These are phyloP conservation scores for Xerocomus spinulosus DNA, from an alignment of 768 basidiomycete species.

Conservation along the genomic window DNA sequence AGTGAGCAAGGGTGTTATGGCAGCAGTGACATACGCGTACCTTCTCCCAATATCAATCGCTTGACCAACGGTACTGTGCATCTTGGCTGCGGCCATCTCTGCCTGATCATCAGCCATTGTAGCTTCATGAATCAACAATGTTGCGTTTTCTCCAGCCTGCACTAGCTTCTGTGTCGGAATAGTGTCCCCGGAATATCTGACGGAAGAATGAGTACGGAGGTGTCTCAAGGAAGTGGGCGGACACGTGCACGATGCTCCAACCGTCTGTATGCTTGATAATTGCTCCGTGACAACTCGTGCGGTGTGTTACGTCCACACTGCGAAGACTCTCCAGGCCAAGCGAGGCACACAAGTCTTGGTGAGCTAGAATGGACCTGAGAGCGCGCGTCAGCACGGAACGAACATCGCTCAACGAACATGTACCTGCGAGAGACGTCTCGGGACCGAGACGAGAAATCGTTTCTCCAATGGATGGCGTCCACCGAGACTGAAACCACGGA, in stretches of 20 bases:
- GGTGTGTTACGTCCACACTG: slow-evolving; percentile 72
- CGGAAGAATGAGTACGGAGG: background rate
- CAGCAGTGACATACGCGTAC: slow-evolving; percentile 37
- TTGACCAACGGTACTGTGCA: slow-evolving; percentile 87
- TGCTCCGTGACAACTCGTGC: slow-evolving; percentile 66
- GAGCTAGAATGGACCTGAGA: slow-evolving; percentile 42
- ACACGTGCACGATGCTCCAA: slow-evolving; percentile 40
- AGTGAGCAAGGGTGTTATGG: background rate
- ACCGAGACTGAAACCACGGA: slow-evolving; percentile 54
- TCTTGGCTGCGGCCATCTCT: slow-evolving; percentile 67
- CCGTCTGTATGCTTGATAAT: slow-evolving; percentile 62
- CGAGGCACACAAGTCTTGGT: slow-evolving; percentile 40
- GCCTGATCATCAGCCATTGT: slow-evolving; percentile 85
- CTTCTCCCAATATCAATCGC: slow-evolving; percentile 72
- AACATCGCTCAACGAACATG: background rate
- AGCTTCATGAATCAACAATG: slow-evolving; percentile 90
- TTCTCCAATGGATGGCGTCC: slow-evolving; percentile 50
- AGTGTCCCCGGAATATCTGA: slow-evolving; percentile 91
- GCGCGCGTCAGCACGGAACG: background rate
- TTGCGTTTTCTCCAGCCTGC: slow-evolving; percentile 58
- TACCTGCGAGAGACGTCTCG: slow-evolving; percentile 7
- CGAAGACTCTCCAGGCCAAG: slow-evolving; percentile 58
- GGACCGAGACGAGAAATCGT: slow-evolving; percentile 27
- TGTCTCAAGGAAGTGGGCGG: background rate
- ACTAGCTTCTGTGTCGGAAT: slow-evolving; percentile 67